Conservation (phyloP, 2,329 filamentous ascomycete genomes). For the Ilyonectria sp. region DNA sequence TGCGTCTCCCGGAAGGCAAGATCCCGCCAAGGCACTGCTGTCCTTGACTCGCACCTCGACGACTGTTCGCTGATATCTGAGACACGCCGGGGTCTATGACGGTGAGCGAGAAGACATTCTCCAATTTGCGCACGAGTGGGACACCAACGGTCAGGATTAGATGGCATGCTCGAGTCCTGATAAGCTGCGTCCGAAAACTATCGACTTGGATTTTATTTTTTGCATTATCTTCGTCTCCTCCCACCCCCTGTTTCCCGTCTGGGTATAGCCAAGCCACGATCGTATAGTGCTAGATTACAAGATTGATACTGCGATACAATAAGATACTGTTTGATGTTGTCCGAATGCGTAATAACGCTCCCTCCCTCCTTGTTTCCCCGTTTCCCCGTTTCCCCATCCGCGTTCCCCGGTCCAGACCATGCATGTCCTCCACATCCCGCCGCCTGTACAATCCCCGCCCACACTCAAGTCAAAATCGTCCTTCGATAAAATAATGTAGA, state of each 20-base stretch:
- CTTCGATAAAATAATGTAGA: slow-evolving; percentile 4
- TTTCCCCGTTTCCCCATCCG: slow-evolving; percentile 2
- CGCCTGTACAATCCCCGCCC: neutral
- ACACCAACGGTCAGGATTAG: neutral
- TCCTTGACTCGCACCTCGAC: neutral
- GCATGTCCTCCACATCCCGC: neutral
- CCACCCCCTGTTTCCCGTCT: slow-evolving; percentile 1
- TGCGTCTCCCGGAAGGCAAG: neutral
- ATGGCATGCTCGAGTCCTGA: neutral
- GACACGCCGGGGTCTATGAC: neutral
- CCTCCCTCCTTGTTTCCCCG: neutral
- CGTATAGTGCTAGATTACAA: slow-evolving; percentile 35
- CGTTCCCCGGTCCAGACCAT: neutral
- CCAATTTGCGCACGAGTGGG: neutral
- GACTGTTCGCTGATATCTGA: neutral
- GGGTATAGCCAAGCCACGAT: slow-evolving; percentile 21
- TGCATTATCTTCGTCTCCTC: slow-evolving; percentile 3
- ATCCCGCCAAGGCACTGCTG: too few species aligned
- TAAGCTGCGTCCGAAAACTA: neutral
- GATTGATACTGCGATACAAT: slow-evolving; percentile 30
- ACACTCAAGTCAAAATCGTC: neutral
- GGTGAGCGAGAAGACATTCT: neutral
- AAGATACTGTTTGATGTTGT: slow-evolving; percentile 22
- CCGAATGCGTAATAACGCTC: slow-evolving; percentile 3
- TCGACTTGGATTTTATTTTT: neutral